phyloP scores from a whole-genome alignment of 768 basidiomycete species.

The Agaricus sinodeliciosus region DNA sequence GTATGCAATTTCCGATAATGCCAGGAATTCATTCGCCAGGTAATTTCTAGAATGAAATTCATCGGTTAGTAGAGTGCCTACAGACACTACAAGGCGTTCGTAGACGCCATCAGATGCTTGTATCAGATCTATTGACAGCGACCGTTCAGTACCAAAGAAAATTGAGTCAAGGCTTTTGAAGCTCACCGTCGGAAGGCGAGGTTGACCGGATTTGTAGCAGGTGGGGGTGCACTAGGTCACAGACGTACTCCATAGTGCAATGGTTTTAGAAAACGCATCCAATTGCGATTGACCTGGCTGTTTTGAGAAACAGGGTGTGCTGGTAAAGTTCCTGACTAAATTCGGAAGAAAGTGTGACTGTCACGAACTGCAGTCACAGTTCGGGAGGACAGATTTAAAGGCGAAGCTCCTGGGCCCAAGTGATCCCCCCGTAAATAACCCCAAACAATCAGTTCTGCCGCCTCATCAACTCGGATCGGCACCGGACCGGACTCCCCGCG shows the following conservation, averaged over 20 bases:
- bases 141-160: background rate
- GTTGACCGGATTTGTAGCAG: background rate
- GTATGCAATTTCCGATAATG: conserved; percentile 42
- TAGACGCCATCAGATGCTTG: background rate
- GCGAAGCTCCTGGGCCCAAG: conserved; percentile 37
- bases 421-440: conserved; percentile 50
- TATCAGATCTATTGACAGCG: conserved; percentile 1
- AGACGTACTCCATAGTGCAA: background rate
- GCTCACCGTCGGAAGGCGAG: conserved; percentile 2
- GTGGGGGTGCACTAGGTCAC: background rate
- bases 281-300: background rate
- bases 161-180: background rate
- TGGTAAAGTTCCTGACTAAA: conserved; percentile 15
- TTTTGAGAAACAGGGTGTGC: conserved; percentile 9
- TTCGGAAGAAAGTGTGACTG: conserved; percentile 26
- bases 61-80: background rate
- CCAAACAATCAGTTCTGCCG: conserved; percentile 32
- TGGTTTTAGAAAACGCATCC: background rate
- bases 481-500: conserved; percentile 48
- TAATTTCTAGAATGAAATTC: background rate
- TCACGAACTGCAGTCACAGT: conserved; percentile 33
- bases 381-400: conserved; percentile 58
- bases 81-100: background rate
- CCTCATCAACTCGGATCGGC: conserved; percentile 20
- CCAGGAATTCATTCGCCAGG: conserved; percentile 22